Base-by-base conservation (phyloP, 1,284 basidiomycete genomes). In the Ceratobasidium papillatum region DNA sequence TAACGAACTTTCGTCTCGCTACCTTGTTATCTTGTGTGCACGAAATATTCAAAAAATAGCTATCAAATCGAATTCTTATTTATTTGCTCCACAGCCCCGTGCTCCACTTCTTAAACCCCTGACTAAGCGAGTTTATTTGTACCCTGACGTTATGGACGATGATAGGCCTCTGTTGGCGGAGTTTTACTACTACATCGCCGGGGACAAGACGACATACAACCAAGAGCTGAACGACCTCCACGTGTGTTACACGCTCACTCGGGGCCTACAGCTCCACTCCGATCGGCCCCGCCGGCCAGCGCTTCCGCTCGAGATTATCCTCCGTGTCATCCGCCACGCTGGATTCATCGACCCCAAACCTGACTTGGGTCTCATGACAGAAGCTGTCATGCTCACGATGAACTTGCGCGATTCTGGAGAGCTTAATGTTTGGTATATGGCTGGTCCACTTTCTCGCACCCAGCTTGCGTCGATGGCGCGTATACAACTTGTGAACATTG, bases 391-490 rank as follows among this genome's bases (percentile, higher is more conserved):
- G 30, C 25, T 72, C n/a, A n/a, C 56, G 2, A 49, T 59, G 32
- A 61, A 43, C 27, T 1, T 72, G 3, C 32, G 32, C 11, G 56
- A 72, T 7, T 45, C 22, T 8, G 41, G 27, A 1, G 27, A 32
- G n/a, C n/a, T 3, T 7, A 32, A 30, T 3, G 27, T 59, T 8
- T 61, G 58, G 30, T 72, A 61, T 45, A 49, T 61, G 38, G 58
- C 41, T 17, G 32, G 14, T n/a, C 47, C 54, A 32, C 43, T 72
- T 8, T 36, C 19, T 45, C 68, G 68, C 12, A 30, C n/a, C 56
- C 41, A 72, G 30, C 68, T 72, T 27, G 56, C 68, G 17, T 72
- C 68, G 22, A 72, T 72, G 68, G 68, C 68, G 30, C 68, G 68
- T 51, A 56, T 72, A 19, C 68, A 72, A n/a, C 68, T 72, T 14